These are phyloP conservation scores for Heimioporus retisporus DNA, from an alignment of 1,284 basidiomycete genomes.

Conservation along the genomic window DNA sequence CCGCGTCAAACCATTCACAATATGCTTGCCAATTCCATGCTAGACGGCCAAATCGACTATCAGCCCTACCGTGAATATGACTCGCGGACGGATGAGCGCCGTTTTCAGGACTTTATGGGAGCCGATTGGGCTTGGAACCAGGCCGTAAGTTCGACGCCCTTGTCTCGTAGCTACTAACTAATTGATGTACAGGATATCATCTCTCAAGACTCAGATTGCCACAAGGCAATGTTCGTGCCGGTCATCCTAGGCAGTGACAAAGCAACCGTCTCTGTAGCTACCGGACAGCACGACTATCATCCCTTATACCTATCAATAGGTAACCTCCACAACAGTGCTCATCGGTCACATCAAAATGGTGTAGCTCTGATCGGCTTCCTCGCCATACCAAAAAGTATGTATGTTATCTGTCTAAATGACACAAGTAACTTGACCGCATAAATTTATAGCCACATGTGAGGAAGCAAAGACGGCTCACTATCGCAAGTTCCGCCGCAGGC, in stretches of 20 bases:
- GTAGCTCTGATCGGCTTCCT: not conserved
- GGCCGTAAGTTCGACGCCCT: not conserved
- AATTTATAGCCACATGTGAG: not conserved
- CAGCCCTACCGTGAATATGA: not conserved
- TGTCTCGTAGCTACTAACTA: not conserved
- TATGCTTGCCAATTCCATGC: not conserved
- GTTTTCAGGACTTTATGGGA: not conserved
- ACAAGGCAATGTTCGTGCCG: not conserved
- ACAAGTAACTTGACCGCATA: too few relatives aligned
- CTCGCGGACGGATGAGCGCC: accelerated
- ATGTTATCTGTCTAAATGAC: not conserved
- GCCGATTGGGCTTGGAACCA: slow-evolving; percentile 7
- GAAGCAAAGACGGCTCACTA: slow-evolving; percentile 9
- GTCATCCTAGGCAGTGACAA: not conserved
- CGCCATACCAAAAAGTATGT: not conserved
- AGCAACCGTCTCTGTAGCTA: not conserved
- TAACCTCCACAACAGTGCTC: slow-evolving; percentile 4
- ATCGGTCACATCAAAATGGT: not conserved
- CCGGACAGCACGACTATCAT: slow-evolving; percentile 3
- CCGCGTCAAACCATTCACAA: too few relatives aligned
- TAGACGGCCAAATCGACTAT: not conserved
- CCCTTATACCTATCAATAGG: not conserved
- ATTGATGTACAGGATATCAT: not conserved
- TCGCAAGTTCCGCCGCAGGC: slow-evolving; percentile 18
- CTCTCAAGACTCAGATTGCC: not conserved